phyloP scores from a whole-genome alignment of 2,329 filamentous ascomycete genomes.

The Arthrobotrys conoides region DNA sequence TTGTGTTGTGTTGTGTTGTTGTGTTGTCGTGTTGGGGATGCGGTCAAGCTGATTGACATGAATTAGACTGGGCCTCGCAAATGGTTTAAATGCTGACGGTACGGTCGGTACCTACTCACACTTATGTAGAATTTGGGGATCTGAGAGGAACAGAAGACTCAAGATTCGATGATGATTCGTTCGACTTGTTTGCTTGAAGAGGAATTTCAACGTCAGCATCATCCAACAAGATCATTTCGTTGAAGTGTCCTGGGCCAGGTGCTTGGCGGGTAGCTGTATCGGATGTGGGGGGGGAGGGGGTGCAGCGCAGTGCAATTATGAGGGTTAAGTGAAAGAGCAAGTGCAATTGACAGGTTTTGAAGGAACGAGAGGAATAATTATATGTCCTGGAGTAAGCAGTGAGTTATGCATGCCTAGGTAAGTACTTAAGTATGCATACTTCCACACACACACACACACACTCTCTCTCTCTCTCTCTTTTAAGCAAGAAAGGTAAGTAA shows the following conservation, averaged over 20 bases:
- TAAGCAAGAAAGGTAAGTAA: background rate
- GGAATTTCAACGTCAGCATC: slow-evolving; percentile 11
- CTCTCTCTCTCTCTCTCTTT: no score
- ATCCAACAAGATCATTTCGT: slow-evolving; percentile 18
- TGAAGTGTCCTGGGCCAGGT: background rate
- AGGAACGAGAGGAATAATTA: background rate
- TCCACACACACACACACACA: no score
- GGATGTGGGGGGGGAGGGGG: background rate
- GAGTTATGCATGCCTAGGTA: no score
- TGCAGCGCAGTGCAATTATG: no score
- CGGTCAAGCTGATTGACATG: background rate
- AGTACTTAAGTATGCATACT: no score
- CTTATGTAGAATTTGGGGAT: background rate
- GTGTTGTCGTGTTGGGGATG: slow-evolving; percentile 50
- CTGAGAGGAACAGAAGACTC: background rate
- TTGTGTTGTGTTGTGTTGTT: slow-evolving; percentile 48
- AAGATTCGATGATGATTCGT: background rate
- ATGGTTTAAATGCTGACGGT: background rate
- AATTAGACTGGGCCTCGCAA: no score
- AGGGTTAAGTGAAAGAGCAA: background rate
- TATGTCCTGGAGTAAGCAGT: no score
- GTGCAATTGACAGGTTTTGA: background rate
- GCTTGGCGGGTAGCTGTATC: background rate
- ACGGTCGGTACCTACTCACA: background rate
- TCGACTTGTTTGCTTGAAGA: background rate